Percentiles rank a stretch among this genome's conserved stretches.
phyloP scores from a whole-genome alignment of 1,139 yeast genomes.

The Geotrichum klebahnii region DNA sequence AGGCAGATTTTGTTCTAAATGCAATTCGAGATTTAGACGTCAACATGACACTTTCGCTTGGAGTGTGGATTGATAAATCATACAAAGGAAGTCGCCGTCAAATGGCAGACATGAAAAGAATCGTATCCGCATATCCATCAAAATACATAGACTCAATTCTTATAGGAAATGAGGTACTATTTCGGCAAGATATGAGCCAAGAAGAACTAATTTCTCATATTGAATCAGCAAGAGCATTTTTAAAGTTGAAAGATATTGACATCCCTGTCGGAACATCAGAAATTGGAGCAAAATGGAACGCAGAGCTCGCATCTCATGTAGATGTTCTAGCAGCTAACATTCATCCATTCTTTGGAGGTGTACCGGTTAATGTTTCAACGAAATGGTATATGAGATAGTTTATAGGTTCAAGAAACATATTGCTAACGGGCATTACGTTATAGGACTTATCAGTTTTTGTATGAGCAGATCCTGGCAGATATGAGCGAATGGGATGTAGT shows the following conservation, averaged over 20 bases:
- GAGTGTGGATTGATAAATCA: conserved; percentile 57
- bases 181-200: conserved; percentile 49
- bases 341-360: conserved; percentile 69
- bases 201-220: conserved; percentile 46
- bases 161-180: conserved; percentile 63
- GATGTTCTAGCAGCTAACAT: conserved; percentile 63
- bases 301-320: conserved; percentile 39
- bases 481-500: conserved; percentile 30
- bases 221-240: conserved; percentile 43
- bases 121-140: conserved; percentile 48
- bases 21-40: conserved; percentile 51
- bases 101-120: conserved; percentile 40
- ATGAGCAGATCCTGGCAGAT: conserved; percentile 42
- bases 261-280: conserved; percentile 58
- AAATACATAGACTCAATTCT: conserved; percentile 49
- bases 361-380: conserved; percentile 47
- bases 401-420: neutral
- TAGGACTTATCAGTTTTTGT: conserved; percentile 45
- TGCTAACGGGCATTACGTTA: neutral
- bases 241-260: conserved; percentile 36
- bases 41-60: conserved; percentile 57
- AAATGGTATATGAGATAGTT: conserved; percentile 41
- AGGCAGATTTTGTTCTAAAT: conserved; percentile 50
- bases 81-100: conserved; percentile 46
- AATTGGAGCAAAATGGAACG: conserved; percentile 46